Evolutionary conservation across 805 yeast genomes (phyloP), one percentile per base, ranked within the genome.

Genomic region (Starmerella asiatica): DNA sequence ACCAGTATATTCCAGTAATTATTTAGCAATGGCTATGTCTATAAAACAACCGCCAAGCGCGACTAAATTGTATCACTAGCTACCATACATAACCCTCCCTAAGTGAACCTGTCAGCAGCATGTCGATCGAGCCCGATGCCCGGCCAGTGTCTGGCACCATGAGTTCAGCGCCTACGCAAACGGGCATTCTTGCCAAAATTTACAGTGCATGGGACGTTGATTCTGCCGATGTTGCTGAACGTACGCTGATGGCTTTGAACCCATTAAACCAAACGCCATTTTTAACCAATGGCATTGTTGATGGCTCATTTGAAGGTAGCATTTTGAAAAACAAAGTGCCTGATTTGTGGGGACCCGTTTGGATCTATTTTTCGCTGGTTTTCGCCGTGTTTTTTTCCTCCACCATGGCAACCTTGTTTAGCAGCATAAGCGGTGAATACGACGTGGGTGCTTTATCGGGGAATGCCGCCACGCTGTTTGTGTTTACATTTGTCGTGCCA

Each of bases 361-460:
- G 97, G 97, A 75, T 86, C 32, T 80, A 88, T 11, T 84, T 85
- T 0, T 79, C 94, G 0, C 71, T 83, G 36, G 73, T 82, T 1
- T 73, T 81, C 47, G 63, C 77, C 24, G 65, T 82, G 56, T 85
- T 85, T 60, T 75, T 84, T 42, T 70, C 85, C 33, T 71, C 79
- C 27, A 78, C 93, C 0, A 69, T 81, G 17, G 71, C 81, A 2
- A 75, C 76, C 35, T 54, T 79, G 18, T 51, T 84, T n/a, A 63
- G 74, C n/a, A 67, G 71, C 20, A 53, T 57, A 35, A 63, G 67
- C 42, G 79, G 77, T 52, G 68, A 69, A 43, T 76, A 74, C 52
- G 63, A 68, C 46, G 79, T 80, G 52, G 71, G 67, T 31, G 59
- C 76, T 44, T 66, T 86, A 40, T 68, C 81, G 7, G 72, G 75